Conservation (phyloP, 306 rosid species). For the Ormosia emarginata region DNA sequence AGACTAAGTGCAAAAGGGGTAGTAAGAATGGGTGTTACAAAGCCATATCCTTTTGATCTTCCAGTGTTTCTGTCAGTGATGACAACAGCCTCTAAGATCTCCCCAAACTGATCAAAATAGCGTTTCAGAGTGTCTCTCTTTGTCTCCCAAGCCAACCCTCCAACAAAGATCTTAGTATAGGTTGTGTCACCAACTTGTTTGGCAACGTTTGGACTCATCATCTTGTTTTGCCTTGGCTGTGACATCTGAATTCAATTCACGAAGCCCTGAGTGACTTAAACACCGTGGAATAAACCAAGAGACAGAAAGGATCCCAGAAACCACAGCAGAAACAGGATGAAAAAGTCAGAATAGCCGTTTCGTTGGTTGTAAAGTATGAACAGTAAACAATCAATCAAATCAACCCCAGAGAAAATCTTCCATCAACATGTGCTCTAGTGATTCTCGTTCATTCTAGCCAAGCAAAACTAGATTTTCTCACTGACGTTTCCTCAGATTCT, state of each 20-base stretch:
- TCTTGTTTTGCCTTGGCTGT: conserved; percentile 35
- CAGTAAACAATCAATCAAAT: conserved; percentile 21
- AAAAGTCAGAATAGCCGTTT: conserved; percentile 35
- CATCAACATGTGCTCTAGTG: conserved; percentile 31
- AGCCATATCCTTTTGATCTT: conserved; percentile 67
- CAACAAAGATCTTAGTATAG: conserved; percentile 56
- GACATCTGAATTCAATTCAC: conserved; percentile 30
- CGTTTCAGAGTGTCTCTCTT: conserved; percentile 40
- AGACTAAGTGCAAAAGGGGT: background rate
- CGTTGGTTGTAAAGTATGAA: conserved; percentile 26
- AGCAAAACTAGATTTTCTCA: conserved; percentile 24
- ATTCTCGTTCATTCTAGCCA: conserved; percentile 28
- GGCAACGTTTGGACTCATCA: conserved; percentile 34
- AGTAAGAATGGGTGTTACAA: conserved; percentile 32
- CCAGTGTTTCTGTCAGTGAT: conserved; percentile 51
- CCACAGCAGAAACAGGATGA: conserved; percentile 17
- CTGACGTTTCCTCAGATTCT: conserved; percentile 50
- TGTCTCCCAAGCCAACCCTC: conserved; percentile 60
- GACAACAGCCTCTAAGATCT: conserved; percentile 56
- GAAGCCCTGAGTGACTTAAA: background rate
- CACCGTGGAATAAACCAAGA: background rate
- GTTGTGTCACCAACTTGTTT: conserved; percentile 41
- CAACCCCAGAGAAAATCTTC: conserved; percentile 14
- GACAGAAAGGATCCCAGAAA: background rate
- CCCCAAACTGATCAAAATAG: conserved; percentile 62